Evolutionary conservation across 2,329 filamentous ascomycete genomes (phyloP).

Genomic region (Colletotrichum coccodes): DNA sequence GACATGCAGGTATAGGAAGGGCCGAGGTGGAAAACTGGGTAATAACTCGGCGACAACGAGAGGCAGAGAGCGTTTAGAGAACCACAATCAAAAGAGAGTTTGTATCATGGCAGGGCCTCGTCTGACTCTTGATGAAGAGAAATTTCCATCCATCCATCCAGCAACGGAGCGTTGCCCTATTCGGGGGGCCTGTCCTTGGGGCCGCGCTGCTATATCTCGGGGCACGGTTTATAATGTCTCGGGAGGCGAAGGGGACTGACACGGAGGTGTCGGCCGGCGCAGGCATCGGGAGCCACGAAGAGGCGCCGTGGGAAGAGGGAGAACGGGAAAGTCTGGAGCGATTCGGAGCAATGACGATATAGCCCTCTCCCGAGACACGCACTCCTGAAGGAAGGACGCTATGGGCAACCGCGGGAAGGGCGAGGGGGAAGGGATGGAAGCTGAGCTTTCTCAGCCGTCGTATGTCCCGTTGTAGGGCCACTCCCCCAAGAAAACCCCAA

Average conservation of each 20-base stretch:
- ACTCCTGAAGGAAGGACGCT: neutral
- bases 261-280: neutral
- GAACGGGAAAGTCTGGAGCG: neutral
- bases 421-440: slow-evolving; percentile 21
- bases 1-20: neutral
- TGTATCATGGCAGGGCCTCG: slow-evolving; percentile 20
- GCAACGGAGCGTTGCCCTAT: slow-evolving; percentile 23
- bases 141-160: slow-evolving; percentile 11
- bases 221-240: slow-evolving; percentile 3
- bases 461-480: slow-evolving; percentile 7
- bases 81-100: slow-evolving; percentile 26
- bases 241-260: neutral
- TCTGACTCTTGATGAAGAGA: slow-evolving; percentile 15
- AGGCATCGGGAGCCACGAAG: neutral
- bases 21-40: neutral
- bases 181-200: slow-evolving; percentile 8
- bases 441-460: slow-evolving; percentile 7
- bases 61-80: neutral
- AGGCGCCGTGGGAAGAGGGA: no score
- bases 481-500: neutral
- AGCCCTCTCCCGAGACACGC: neutral
- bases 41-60: neutral
- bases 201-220: slow-evolving; percentile 1
- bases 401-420: slow-evolving; percentile 22
- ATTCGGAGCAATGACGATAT: neutral